These are phyloP conservation scores for Aspergillus viridinutans DNA, from an alignment of 2,329 filamentous ascomycete genomes.

Conservation along the genomic window DNA sequence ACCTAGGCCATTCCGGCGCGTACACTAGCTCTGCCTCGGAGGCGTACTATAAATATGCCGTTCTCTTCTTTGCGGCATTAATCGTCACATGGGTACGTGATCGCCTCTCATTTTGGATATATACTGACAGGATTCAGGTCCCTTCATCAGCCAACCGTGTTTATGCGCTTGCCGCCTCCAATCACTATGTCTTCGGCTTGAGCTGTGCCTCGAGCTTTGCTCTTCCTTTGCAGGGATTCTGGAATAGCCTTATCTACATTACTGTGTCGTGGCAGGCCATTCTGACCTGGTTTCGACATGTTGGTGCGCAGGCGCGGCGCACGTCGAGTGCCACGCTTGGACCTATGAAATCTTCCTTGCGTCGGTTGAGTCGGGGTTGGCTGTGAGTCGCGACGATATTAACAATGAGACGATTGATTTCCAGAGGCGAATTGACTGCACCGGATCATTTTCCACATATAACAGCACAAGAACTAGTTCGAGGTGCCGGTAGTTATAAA, in stretches of 20 bases:
- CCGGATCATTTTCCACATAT: no score
- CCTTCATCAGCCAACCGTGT: constrained; percentile 70
- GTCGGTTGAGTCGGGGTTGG: background rate
- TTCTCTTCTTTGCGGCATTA: constrained; percentile 30
- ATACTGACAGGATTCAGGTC: constrained; percentile 29
- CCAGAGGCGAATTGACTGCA: no score
- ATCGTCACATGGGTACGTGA: constrained; percentile 30
- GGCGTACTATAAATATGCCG: constrained; percentile 7
- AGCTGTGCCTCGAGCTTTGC: constrained; percentile 67
- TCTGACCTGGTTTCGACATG: background rate
- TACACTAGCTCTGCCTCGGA: background rate
- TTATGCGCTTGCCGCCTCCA: constrained; percentile 58
- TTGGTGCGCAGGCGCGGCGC: background rate
- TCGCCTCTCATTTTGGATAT: background rate
- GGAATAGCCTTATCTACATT: constrained; percentile 72
- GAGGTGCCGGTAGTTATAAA: no score
- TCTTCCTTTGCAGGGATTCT: constrained; percentile 72
- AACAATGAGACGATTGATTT: no score
- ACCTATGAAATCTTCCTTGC: background rate
- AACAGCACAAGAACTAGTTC: no score
- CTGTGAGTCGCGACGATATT: background rate
- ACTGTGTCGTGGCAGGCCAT: constrained; percentile 13
- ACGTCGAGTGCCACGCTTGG: background rate
- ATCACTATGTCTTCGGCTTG: constrained; percentile 51
- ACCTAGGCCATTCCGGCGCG: background rate